Conservation (phyloP, 1,139 yeast genomes). For the Zygosaccharomyces pseudobailii region DNA sequence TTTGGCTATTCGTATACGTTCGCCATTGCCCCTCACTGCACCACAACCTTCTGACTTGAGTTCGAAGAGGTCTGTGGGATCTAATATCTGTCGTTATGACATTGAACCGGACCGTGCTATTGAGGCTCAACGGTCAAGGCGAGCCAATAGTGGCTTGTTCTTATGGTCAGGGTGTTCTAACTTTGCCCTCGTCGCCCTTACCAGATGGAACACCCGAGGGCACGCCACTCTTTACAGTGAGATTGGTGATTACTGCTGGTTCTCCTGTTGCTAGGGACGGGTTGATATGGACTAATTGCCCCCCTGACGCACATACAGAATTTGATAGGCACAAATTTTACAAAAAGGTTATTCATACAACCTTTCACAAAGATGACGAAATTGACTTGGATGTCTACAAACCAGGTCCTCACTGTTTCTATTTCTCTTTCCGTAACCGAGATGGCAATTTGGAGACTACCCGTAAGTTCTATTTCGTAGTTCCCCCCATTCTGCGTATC, state of each 20-base stretch:
- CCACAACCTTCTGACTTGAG: not conserved
- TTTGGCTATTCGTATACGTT: not conserved
- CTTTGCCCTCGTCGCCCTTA: conserved; percentile 56
- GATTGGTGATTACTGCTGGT: conserved; percentile 69
- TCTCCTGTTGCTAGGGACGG: conserved; percentile 69
- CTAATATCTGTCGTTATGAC: not conserved
- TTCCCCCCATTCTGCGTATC: conserved; percentile 68
- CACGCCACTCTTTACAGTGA: conserved; percentile 50
- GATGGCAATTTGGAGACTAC: conserved; percentile 41
- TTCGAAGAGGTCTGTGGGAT: not conserved
- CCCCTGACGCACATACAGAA: conserved; percentile 38
- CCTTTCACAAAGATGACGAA: conserved; percentile 56
- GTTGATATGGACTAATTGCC: conserved; percentile 69
- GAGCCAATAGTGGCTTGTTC: conserved; percentile 45
- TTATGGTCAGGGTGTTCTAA: conserved; percentile 53
- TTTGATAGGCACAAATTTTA: conserved; percentile 58
- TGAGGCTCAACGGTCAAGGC: conserved; percentile 52
- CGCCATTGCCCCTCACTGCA: not conserved
- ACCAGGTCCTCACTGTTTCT: conserved; percentile 82
- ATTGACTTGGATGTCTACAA: conserved; percentile 56
- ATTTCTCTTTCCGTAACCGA: conserved; percentile 45
- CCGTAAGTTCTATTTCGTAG: conserved; percentile 65
- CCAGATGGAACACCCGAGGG: conserved; percentile 39
- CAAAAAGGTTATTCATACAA: conserved; percentile 43
- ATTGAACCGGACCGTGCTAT: conserved; percentile 37